Percentiles rank a stretch among this genome's conserved stretches.
phyloP scores from a whole-genome alignment of 345 rosid species.

The Microcos paniculata region DNA sequence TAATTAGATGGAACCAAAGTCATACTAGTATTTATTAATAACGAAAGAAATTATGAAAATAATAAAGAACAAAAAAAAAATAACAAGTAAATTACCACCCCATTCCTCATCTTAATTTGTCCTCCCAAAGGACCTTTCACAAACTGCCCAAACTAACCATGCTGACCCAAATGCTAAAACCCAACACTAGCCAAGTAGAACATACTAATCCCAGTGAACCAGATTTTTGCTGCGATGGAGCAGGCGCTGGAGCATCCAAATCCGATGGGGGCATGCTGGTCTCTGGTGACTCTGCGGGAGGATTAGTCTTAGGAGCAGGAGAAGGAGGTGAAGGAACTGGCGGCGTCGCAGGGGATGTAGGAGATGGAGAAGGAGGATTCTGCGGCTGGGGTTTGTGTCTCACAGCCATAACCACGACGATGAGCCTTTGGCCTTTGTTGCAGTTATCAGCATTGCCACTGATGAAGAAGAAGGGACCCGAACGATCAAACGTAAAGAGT shows the following conservation, averaged over 20 bases:
- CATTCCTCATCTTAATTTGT: not conserved
- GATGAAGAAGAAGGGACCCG: conserved; percentile 86
- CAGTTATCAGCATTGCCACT: conserved; percentile 65
- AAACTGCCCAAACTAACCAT: not conserved
- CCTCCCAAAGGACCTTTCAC: not conserved
- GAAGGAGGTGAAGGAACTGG: conserved; percentile 12
- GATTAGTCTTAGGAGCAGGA: not conserved
- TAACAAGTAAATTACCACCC: not conserved
- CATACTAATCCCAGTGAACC: conserved; percentile 18
- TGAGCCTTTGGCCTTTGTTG: conserved; percentile 61
- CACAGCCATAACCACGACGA: conserved; percentile 59
- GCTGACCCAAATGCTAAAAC: conserved; percentile 21
- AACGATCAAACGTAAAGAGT: conserved; percentile 48
- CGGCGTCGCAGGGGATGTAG: conserved; percentile 12
- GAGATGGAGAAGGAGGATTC: conserved; percentile 30
- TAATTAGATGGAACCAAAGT: not conserved
- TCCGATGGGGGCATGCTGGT: conserved; percentile 14
- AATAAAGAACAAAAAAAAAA: conserved; percentile 5
- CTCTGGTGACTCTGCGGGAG: conserved; percentile 21
- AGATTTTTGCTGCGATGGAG: conserved; percentile 28
- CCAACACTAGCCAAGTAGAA: conserved; percentile 20
- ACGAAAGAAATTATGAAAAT: not conserved
- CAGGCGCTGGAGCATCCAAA: conserved; percentile 27
- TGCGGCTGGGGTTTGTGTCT: conserved; percentile 28
- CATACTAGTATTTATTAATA: not conserved